These are phyloP conservation scores for Lagerstroemia fauriei DNA, from an alignment of 441 rosid genomes.

Conservation along the genomic window DNA sequence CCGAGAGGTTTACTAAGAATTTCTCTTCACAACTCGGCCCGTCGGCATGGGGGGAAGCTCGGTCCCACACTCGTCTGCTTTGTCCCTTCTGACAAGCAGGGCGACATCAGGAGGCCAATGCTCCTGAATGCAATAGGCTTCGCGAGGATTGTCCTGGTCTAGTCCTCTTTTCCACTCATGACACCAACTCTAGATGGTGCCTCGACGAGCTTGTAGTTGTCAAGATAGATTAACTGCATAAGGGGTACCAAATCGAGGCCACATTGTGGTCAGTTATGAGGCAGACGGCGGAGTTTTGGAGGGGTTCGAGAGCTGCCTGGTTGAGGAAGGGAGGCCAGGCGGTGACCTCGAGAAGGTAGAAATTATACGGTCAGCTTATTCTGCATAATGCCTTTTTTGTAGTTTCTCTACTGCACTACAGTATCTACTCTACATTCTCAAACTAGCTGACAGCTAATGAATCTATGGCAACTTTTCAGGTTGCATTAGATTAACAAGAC, in stretches of 20 bases:
- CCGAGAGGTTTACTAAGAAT: not conserved
- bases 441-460: no score
- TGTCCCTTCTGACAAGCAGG: no score
- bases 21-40: no score
- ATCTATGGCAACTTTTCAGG: no score
- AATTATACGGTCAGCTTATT: no score
- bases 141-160: constrained; percentile 1
- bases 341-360: not conserved
- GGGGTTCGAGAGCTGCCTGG: not conserved
- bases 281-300: not conserved
- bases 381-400: no score
- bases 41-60: not conserved
- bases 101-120: not conserved
- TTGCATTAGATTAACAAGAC: no score
- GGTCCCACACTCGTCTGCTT: not conserved
- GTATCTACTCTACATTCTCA: no score
- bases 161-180: not conserved
- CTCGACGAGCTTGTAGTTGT: constrained; percentile 9
- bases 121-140: not conserved
- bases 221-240: constrained; percentile 14
- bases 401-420: no score
- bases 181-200: not conserved
- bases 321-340: not conserved
- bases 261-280: not conserved
- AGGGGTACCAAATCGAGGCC: not conserved